Conservation (phyloP, 1,284 basidiomycete species). For the Cutaneotrichosporon dermatis region DNA sequence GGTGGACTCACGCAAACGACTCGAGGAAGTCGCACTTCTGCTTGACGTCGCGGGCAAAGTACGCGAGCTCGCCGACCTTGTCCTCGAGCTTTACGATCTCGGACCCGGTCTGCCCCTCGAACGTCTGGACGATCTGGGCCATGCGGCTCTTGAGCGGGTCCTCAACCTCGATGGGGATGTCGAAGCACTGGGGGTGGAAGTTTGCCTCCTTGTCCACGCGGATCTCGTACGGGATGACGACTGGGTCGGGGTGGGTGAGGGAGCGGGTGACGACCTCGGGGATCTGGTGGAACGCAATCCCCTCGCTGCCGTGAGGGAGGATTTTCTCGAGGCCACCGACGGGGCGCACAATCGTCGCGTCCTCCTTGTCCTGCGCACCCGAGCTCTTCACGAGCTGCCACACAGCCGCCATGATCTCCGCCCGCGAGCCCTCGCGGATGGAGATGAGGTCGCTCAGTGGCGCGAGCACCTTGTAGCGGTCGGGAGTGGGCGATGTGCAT, state of each 20-base stretch:
- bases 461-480: conserved; percentile 74
- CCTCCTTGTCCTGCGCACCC: conserved; percentile 83
- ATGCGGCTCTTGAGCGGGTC: conserved; percentile 75
- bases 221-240: conserved; percentile 68
- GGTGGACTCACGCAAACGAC: conserved; percentile 60
- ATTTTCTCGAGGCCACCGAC: conserved; percentile 66
- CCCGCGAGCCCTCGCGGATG: conserved; percentile 78
- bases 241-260: conserved; percentile 72
- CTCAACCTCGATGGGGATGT: conserved; percentile 85
- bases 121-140: conserved; percentile 64
- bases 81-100: conserved; percentile 77
- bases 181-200: conserved; percentile 62
- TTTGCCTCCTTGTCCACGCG: conserved; percentile 45
- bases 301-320: conserved; percentile 54
- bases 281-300: conserved; percentile 72
- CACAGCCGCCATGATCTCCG: conserved; percentile 73
- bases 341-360: conserved; percentile 70
- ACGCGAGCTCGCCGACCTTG: conserved; percentile 73
- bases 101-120: conserved; percentile 62
- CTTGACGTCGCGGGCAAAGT: conserved; percentile 77
- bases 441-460: conserved; percentile 74
- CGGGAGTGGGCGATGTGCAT: conserved; percentile 80
- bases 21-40: conserved; percentile 81
- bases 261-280: conserved; percentile 81
- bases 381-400: conserved; percentile 92